Conservation (phyloP, 805 yeast genomes). For the Candida jianshihensis region DNA sequence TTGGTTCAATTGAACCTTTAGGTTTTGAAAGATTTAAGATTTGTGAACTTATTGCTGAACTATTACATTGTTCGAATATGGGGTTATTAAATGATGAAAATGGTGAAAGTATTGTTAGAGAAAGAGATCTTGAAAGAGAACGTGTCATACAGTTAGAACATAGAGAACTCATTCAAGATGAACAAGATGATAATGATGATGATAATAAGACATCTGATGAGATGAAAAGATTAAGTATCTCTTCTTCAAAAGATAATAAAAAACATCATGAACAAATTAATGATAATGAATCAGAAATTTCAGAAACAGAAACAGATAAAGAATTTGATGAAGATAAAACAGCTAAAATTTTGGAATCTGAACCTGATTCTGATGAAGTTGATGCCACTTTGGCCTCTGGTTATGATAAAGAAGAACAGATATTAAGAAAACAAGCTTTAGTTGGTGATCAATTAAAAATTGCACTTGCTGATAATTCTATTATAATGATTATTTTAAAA, state of each 20-base stretch:
- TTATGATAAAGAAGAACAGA: slow-evolving; percentile 31
- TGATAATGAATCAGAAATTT: not conserved
- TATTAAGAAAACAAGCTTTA: slow-evolving; percentile 52
- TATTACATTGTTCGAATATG: slow-evolving; percentile 97
- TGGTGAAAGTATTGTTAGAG: slow-evolving; percentile 59
- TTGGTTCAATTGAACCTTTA: slow-evolving; percentile 62
- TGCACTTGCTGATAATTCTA: slow-evolving; percentile 65
- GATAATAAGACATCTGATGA: slow-evolving; percentile 28
- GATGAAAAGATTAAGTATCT: slow-evolving; percentile 16
- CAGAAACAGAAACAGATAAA: slow-evolving; percentile 8
- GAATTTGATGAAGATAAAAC: slow-evolving; percentile 15
- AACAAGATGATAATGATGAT: slow-evolving; percentile 22
- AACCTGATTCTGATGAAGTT: slow-evolving; percentile 20
- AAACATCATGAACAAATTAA: not conserved
- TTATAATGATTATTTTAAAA: slow-evolving; percentile 58
- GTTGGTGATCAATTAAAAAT: slow-evolving; percentile 87
- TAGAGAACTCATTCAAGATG: too few relatives aligned
- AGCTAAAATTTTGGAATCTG: slow-evolving; percentile 17
- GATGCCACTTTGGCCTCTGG: slow-evolving; percentile 23
- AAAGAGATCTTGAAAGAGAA: slow-evolving; percentile 62
- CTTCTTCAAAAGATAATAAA: not conserved
- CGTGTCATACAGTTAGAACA: slow-evolving; percentile 38
- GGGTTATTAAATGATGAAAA: slow-evolving; percentile 72
- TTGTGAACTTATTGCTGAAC: slow-evolving; percentile 88
- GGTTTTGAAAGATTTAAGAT: slow-evolving; percentile 90